Evolutionary conservation across 495 filamentous ascomycete genomes (phyloP), one percentile per base, ranked within the genome.

Genomic region (Penicillium bialowiezense): DNA sequence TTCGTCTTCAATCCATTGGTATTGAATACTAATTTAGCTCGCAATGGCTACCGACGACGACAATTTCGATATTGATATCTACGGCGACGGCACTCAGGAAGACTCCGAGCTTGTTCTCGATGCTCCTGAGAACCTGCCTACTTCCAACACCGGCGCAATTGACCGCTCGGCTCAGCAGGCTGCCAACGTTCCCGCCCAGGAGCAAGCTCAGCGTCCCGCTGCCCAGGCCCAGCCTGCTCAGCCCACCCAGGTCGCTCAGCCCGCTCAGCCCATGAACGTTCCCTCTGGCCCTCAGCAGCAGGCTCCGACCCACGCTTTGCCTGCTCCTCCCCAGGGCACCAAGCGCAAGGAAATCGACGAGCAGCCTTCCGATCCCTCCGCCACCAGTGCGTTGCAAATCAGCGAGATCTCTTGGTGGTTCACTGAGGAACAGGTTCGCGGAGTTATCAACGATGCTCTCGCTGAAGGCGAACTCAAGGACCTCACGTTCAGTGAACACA

Each of bases 41-140:
- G 79, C 59, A 50, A 92, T 92, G 88, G 88, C 87, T 56, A 68
- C 71, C 51, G 82, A 85, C 60, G 88, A 95, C 70, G 88, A 93
- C 70, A 91, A 95, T 62, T 97, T 97, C 78, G 93, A 97, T 66
- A 95, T 97, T 78, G 95, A 97, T 68, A 91, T 97, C 70, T 97
- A 96, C 67, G 92, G 90, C 53, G 88, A 97, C 64, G 84, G 85
- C 46, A 77, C 79, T 48, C 69, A 81, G 32, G 75, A 78, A 49
- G 72, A 74, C 43, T 24, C 60, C 2, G 70, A 71, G n/a, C 51
- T 75, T 29, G 69, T 69, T 21, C 52, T 73, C 54, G 63, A 77
- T 53, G 59, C 62, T n/a, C 56, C 63, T 7, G 62, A 71, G 38
- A 34, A 57, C 19, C 29, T 38, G 4, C 36, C 48, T 6, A 24